Base-by-base conservation (phyloP, 139 green algal genomes). In the Chlorella sp. region DNA sequence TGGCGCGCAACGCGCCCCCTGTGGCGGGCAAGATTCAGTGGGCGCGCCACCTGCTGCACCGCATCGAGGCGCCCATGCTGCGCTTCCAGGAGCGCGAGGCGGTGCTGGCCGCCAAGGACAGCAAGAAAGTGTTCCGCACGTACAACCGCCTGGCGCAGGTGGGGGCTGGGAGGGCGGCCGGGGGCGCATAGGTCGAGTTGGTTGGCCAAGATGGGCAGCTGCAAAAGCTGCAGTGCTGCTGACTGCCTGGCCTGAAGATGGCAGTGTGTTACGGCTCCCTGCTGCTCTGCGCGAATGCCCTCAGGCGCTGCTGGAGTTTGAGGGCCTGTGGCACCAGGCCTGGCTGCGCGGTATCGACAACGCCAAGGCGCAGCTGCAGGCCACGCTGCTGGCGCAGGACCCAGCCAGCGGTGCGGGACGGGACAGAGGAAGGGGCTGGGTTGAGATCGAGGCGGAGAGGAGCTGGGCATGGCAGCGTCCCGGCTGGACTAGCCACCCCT, bases 11-110 rank as follows among this genome's bases (percentile, higher is more conserved):
- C 84, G 92, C 94, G 22, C 95, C 96, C n/a, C 96, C 94, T 13
- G 92, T 98, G 20, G 84, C 93, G 19, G 94, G 95, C 67, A 94
- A 94, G 86, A 97, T 99, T 89, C 95, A 96, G 91, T 99, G 96
- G 96, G 88, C 95, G 24, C 90, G 96, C 54, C 94, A 98, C 91
- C 92, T 99, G 84, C 93, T 98, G 87, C 88, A 89, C 7, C 92
- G 94, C 84, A 98, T 99, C 85, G 96, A 99, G 91, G 87, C 88
- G 85, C 96, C 96, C 76, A 99, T 98, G 96, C 89, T 93, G 81
- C 86, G 86, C 72, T 99, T 99, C 87, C 87, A 90, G 14, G 69
- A 90, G 82, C 95, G 95, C 90, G 92, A 94, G 86, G 80, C 79
- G 6, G 90, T 99, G 58, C 94, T 99, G 92, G 91, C 88, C 2